Base-by-base conservation (phyloP, 177 flowering plant species). In the Tripterygium wilfordii region DNA sequence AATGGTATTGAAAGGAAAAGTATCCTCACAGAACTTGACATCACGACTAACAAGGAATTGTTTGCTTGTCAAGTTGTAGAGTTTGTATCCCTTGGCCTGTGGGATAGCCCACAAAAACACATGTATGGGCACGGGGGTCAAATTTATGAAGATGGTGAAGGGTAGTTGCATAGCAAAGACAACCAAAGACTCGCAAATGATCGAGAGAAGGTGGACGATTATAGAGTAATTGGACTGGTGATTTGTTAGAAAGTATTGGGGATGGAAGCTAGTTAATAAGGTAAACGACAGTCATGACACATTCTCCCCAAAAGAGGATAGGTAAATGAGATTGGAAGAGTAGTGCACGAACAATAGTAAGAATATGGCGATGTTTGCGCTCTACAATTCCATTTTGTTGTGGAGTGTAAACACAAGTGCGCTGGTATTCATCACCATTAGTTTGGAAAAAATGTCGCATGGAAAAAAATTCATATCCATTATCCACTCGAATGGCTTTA, bases 381-480 rank as follows among this genome's bases (percentile, higher is more conserved):
- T 47, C 38, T 12, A 47, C 45, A 19, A 41, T 7, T 9, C 45
- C 26, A 41, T 49, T 49, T 24, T 49, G 30, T 49, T 49, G 42
- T 4, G 53, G 53, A 16, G 53, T 49, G 29, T 0, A 36, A 31
- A 47, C 23, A 47, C 50, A 31, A 18, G 50, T 29, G 21, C 37
- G 50, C 19, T 47, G 50, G 25, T 7, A 47, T 47, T 47, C 36
- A 7, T 29, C 30, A n/a, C 50, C 0, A 29, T 20, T 22, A 47
- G 22, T 10, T 15, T n/a, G 20, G 17, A 47, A 39, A 0, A 27
- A 51, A 14, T 15, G 7, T 37, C 15, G 24, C 45, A 51, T 25
- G 5, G 54, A 39, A 8, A 50, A 10, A 28, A 51, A 51, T 14
- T 51, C 55, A 19, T 25, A 26, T 5, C 55, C 0, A 41, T 51